Base-by-base conservation (phyloP, 352 stramenopile genomes). In the Phytophthora fragariaefolia region DNA sequence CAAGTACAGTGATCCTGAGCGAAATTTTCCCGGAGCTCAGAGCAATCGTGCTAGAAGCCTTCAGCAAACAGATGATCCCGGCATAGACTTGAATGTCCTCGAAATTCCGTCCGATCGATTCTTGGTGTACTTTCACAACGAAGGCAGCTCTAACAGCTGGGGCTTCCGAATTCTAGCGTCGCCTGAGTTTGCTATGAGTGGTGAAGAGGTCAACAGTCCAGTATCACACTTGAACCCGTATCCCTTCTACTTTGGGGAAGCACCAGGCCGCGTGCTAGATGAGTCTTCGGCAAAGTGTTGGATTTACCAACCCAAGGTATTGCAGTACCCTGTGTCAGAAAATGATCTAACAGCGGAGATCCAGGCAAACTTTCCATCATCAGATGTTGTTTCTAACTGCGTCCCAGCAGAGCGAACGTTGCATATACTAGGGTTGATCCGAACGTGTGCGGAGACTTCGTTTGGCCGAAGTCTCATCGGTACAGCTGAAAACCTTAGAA, bases 51-150 rank as follows among this genome's bases (percentile, higher is more conserved):
- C 69, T 46, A 74, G 80, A 7, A 69, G 46, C 34, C 40, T 63
- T 5, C 72, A 77, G 26, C 60, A 69, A 1, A 20, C 68, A 49
- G 55, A 72, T 15, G 58, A 48, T 23, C 32, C 38, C 13, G 58
- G 52, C n/a, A 20, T 71, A 13, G 56, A 62, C 15, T 47, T 58
- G 58, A 76, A 67, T 53, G 70, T 57, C 49, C 58, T 92, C 13
- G 84, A 93, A 28, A 89, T 95, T 28, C 74, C 76, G 4, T 78
- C 73, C 4, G 87, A 93, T 66, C 73, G 74, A 3, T 91, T 92
- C 69, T 63, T 93, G 38, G 79, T 94, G 10, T 90, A 92, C 53
- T 89, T 93, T 36, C 84, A 86, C 36, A 86, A 87, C 22, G 78
- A 82, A 55, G 74, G 71, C 5, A 71, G 65, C 5, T 79, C 82